Conservation (phyloP, 306 rosid species). For the Vigna hirtella region DNA sequence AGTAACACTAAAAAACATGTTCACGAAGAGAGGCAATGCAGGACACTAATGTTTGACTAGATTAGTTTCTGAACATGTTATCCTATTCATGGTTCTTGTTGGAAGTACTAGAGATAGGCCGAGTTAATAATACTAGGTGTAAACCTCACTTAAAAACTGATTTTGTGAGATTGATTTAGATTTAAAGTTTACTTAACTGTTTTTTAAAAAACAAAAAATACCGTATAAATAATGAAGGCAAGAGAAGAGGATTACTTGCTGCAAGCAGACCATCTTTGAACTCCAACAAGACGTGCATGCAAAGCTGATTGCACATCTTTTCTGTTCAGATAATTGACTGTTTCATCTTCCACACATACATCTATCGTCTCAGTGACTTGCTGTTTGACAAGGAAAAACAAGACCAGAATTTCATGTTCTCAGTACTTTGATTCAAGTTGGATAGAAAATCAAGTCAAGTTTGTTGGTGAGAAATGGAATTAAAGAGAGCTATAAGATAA, state of each 20-base stretch:
- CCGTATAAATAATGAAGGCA: too few relatives aligned
- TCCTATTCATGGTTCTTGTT: background rate
- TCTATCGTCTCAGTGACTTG: constrained; percentile 74
- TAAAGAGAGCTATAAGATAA: background rate
- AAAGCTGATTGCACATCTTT: constrained; percentile 82
- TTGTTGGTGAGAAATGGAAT: background rate
- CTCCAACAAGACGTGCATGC: constrained; percentile 84
- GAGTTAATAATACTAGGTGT: too few relatives aligned
- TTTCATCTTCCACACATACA: constrained; percentile 96
- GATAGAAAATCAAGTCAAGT: constrained; percentile 8
- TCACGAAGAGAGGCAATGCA: background rate
- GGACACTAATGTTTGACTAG: background rate
- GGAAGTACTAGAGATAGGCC: too few relatives aligned
- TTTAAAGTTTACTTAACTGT: too few relatives aligned
- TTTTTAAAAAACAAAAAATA: too few relatives aligned
- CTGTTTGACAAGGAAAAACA: constrained; percentile 50
- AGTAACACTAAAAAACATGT: background rate
- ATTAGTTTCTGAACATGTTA: background rate
- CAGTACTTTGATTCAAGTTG: constrained; percentile 22
- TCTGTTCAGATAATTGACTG: constrained; percentile 78
- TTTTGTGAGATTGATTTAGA: too few relatives aligned
- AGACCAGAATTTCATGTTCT: constrained; percentile 24
- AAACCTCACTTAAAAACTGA: too few relatives aligned
- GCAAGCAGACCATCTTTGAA: constrained; percentile 81
- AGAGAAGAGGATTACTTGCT: constrained; percentile 69